Conservation (phyloP, 2,329 filamentous ascomycete species). For the Aspergillus thermomutatus region DNA sequence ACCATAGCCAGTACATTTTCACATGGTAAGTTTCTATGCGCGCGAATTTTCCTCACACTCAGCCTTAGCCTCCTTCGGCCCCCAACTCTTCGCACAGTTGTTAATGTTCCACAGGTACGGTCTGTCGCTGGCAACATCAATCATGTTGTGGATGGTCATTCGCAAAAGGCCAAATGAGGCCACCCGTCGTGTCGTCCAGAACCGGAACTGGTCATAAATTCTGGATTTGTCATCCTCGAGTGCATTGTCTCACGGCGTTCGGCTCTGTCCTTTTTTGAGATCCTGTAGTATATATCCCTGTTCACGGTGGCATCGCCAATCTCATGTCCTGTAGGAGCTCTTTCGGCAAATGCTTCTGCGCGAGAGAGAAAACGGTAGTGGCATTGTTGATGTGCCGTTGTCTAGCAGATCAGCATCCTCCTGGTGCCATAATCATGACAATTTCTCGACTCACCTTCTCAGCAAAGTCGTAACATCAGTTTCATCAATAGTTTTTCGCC, state of each 20-base stretch:
- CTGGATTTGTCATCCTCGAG: constrained; percentile 1
- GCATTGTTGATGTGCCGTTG: constrained; percentile 71
- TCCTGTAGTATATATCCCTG: constrained; percentile 4
- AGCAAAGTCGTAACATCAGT: constrained; percentile 78
- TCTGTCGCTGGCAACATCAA: constrained; percentile 74
- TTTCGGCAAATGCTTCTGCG: constrained; percentile 74
- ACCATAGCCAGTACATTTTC: constrained; percentile 97
- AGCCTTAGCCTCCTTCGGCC: background rate
- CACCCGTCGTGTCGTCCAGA: constrained; percentile 70
- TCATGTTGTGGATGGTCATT: constrained; percentile 96
- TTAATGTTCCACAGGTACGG: constrained; percentile 66
- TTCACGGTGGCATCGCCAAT: constrained; percentile 38
- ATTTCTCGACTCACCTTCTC: constrained; percentile 62
- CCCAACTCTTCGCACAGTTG: background rate
- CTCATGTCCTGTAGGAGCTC: constrained; percentile 78
- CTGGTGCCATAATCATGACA: background rate
- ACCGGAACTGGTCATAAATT: constrained; percentile 63
- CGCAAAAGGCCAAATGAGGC: constrained; percentile 77
- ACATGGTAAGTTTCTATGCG: constrained; percentile 69
- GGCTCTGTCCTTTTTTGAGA: constrained; percentile 16
- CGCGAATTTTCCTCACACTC: background rate
- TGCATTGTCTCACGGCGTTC: constrained; percentile 39
- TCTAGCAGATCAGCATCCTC: constrained; percentile 49
- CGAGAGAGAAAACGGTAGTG: constrained; percentile 79
- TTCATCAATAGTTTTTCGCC: constrained; percentile 81